Evolutionary conservation across 768 basidiomycete species (phyloP), one percentile per base, ranked within the genome.

Genomic region (Tulasnella sp.): DNA sequence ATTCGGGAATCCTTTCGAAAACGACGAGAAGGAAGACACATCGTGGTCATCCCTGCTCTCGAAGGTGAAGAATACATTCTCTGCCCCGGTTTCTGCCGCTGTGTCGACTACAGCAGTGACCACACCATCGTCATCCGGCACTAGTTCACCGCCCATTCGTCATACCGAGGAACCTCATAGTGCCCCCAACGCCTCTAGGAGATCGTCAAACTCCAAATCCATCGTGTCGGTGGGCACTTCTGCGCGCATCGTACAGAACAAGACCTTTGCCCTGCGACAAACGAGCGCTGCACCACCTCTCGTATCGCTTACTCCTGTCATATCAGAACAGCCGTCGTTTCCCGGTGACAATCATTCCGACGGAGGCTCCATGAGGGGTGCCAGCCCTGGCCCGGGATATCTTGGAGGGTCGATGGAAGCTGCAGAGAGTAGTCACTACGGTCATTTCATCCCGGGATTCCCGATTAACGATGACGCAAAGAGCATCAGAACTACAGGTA

Each of bases 401-500:
- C 31, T 44, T 21, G 74, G 77, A 53, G 76, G 1, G 75, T 81
- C 22, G 76, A 79, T 60, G 79, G 80, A 12, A 65, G 73, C 58
- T 77, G 75, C 11, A 70, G 73, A 46, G 73, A 76, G 30, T 77
- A 74, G 64, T 72, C 81, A 82, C 5, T 72, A 73, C 3, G 75
- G 77, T 55, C 86, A 87, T 27, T 78, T 34, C 74, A 92, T 96
- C 34, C 92, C 92, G 38, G 92, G 92, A 0, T 96, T 96, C 65
- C 87, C 92, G 2, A 88, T 96, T 8, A 84, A 81, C 59, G 92
- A 94, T 66, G 92, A 96, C 70, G 82, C 90, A 24, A 78, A 91
- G 53, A 92, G 92, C 66, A 79, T 92, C 66, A 81, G 83, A 65
- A 92, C 88, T 5, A 73, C 81, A 22, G 74, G 60, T 49, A 68